These are phyloP conservation scores for Komagataea norvegica DNA, from an alignment of 1,139 yeast genomes.

Conservation along the genomic window DNA sequence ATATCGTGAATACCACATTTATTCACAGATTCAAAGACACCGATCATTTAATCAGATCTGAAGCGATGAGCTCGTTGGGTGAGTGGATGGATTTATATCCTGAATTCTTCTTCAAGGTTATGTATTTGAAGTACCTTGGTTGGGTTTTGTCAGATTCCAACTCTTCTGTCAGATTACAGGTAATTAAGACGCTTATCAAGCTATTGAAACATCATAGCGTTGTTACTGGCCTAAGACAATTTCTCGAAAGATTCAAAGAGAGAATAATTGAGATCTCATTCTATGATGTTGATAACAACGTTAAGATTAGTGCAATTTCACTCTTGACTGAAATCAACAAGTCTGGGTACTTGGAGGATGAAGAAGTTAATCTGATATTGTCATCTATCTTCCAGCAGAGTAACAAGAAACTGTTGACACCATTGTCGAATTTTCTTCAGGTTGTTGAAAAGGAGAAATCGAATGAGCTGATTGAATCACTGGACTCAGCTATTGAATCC, in stretches of 20 bases:
- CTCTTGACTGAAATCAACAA: conserved; percentile 53
- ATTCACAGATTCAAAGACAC: conserved; percentile 78
- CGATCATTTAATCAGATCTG: conserved; percentile 66
- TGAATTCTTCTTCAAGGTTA: conserved; percentile 62
- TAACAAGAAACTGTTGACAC: conserved; percentile 31
- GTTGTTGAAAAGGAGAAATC: conserved; percentile 33
- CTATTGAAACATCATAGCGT: conserved; percentile 38
- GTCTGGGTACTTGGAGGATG: conserved; percentile 59
- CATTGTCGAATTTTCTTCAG: conserved; percentile 43
- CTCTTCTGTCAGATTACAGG: conserved; percentile 59
- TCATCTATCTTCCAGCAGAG: conserved; percentile 40
- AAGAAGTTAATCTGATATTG: conserved; percentile 41
- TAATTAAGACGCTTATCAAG: conserved; percentile 50
- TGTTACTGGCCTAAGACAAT: conserved; percentile 55
- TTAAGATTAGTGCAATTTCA: conserved; percentile 47
- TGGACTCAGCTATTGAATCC: conserved; percentile 32
- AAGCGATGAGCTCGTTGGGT: conserved; percentile 59
- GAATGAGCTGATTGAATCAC: conserved; percentile 34
- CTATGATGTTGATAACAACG: conserved; percentile 48
- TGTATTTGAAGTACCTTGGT: conserved; percentile 72
- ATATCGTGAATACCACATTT: conserved; percentile 63
- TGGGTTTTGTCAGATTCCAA: conserved; percentile 77
- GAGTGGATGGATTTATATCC: conserved; percentile 70
- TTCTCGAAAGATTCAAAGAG: conserved; percentile 63
- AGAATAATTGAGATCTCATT: conserved; percentile 61